Evolutionary conservation across 306 rosid species (phyloP), one percentile per base, ranked within the genome.

Genomic region (Dryas octopetala): DNA sequence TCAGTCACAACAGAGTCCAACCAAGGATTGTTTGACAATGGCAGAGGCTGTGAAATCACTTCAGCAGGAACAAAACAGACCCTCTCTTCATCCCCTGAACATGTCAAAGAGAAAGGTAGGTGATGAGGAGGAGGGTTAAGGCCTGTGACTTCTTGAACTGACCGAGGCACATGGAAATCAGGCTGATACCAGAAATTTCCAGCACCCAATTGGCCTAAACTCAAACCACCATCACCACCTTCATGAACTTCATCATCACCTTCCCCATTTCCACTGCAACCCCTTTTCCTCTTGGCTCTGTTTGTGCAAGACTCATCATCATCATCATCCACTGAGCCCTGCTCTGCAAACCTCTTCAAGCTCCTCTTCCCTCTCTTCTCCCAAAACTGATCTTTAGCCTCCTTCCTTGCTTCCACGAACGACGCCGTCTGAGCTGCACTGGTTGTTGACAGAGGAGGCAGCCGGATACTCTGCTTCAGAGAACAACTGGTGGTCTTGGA

Each of bases 331-430:
- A 62, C 78, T 2, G 77, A 32, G 38, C 38, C 38, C 23, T 83
- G 67, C 32, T 90, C 98, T 1, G 91, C 91, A 17, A 85, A 81
- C 63, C 97, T 85, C 93, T 96, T 96, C 94, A 94, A 81, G 49
- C 86, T 81, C 85, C 79, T 89, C 38, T 77, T 83, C 62, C 57
- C 41, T 13, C 43, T 73, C 32, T 28, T 83, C 79, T 80, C 84
- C 93, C 97, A 89, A 77, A 84, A 85, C 78, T 90, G 90, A 15
- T 82, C 85, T 64, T 77, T 79, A 62, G 73, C 81, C 73, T 78
- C 89, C 79, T 78, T 79, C 73, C 75, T 69, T 12, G 76, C 78
- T 65, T 85, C 89, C 5, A 38, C 68, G 23, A 70, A 79, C 14
- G 77, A 6, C 3, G 76, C 63, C 41, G 66, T 40, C 62, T 76